A percentile compares a stretch with the other conserved stretches of the same genome.
Conservation (phyloP, 345 rosid genomes). For the Eucalyptus guilfoylei region DNA sequence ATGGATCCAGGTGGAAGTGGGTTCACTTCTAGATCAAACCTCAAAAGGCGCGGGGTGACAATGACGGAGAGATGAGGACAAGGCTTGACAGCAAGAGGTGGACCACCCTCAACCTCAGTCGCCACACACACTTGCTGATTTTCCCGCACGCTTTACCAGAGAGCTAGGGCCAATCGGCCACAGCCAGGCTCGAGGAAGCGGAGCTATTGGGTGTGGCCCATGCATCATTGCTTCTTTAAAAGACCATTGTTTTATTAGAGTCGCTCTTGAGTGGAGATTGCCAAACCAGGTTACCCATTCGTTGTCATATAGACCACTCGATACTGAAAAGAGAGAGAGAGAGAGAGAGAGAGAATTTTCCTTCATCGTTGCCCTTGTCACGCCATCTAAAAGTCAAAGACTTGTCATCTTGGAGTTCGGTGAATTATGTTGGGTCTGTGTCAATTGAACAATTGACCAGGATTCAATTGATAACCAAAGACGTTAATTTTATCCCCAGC, state of each 20-base stretch:
- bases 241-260: background rate
- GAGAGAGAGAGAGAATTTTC: background rate
- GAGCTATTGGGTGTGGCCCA: background rate
- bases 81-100: background rate
- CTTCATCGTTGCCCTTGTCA: background rate
- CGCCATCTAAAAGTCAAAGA: background rate
- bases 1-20: background rate
- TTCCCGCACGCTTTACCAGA: background rate
- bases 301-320: background rate
- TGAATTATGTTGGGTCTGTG: background rate
- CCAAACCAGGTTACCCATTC: background rate
- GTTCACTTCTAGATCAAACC: background rate
- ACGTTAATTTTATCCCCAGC: background rate
- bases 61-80: background rate
- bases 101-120: background rate
- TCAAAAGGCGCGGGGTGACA: background rate
- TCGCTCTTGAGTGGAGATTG: background rate
- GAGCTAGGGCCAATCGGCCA: background rate
- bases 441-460: background rate
- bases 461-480: background rate
- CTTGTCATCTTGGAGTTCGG: background rate
- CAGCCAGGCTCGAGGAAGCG: background rate
- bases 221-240: background rate
- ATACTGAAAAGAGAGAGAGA: background rate
- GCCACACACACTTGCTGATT: background rate